Base-by-base conservation (phyloP, 2,329 filamentous ascomycete genomes). In the Trichoderma sp. region DNA sequence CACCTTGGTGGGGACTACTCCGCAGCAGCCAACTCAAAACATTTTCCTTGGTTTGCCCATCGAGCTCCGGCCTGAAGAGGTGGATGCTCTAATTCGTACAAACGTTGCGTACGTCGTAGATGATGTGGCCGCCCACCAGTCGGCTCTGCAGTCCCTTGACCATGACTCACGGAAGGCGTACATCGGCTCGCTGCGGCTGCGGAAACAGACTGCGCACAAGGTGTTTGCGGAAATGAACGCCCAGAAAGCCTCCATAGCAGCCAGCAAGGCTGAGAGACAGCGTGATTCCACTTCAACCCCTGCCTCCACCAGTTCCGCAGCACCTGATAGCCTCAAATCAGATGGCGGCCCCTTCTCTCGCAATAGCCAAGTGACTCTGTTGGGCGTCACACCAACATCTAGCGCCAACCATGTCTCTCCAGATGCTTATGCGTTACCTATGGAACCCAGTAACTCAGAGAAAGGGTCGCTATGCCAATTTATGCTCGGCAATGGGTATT, bases 21-120 rank as follows among this genome's bases (percentile, higher is more conserved):
- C 97, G 2, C 95, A 98, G 84, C 93, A 95, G 75, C 95, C 95
- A 6, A 96, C 97, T 80, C 97, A 99, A 85, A 98, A 98, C 85
- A 90, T 98, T 75, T 98, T 98, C 82, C 90, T 96, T 75, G 94
- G 95, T 63, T 86, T 98, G 67, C 97, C 97, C 3, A 86, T 98
- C 31, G 93, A 98, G 86, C 88, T 99, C 62, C 94, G 97, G 87
- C 93, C 94, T 2, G 97, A 98, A 85, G 97, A 99, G 86, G 95
- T 93, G 4, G 90, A 92, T 78, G 85, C 97, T 72, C 89, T 99
- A 33, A 91, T 97, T 75, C 92, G 95, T 79, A 93, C 92, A 79
- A 91, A 90, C 76, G 90, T 91, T 79, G 96, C 92, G 59, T 94
- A 93, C 84, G 88, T 98, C 79, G 91, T 96, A 79, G 94, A 98